Base-by-base conservation (phyloP, 2,329 filamentous ascomycete genomes). In the Penicillium sp. region DNA sequence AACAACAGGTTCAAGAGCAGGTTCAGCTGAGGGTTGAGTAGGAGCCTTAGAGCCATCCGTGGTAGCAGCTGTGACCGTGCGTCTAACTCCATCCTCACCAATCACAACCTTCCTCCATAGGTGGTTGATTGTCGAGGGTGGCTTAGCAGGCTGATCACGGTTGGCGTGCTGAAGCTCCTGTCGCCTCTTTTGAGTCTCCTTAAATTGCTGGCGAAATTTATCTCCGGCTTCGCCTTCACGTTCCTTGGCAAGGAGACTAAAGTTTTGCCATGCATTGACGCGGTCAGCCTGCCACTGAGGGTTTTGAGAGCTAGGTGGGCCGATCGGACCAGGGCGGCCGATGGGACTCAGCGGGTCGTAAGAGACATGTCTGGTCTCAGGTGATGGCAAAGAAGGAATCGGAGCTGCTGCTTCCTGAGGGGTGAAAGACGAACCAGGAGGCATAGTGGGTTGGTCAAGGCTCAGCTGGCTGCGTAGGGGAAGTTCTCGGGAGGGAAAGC, bases 401-500 rank as follows among this genome's bases (percentile, higher is more conserved):
- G 72, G 65, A 6, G 69, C 57, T 54, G 61, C 66, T 54, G 61
- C 66, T 49, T 79, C 77, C 37, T 71, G 69, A 50, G 69, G 60
- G 29, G 66, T 62, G 54, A 77, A 72, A 14, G 72, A 61, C 16
- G 69, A 72, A 21, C 5, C n/a, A 29, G 71, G 50, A 33, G 64
- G 63, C 49, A 78, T 75, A 45, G 73, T 63, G 19, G 72, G 49
- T 54, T 77, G 75, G 26, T 77, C 76, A 14, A 78, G 67, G 47
- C 71, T 69, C 33, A 79, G 71, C 57, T 72, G 70, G 50, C 67
- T 69, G 51, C 77, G 76, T n/a, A 79, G 71, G 57, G 70, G 62
- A 27, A 77, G 61, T 57, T 80, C 74, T 45, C 78, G 76, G 42
- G 78, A 69, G 46, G 81, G 75, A 54, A 81, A 82, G 42, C 78